Evolutionary conservation across 768 basidiomycete genomes (phyloP).

Genomic region (Agrocybe praecox): DNA sequence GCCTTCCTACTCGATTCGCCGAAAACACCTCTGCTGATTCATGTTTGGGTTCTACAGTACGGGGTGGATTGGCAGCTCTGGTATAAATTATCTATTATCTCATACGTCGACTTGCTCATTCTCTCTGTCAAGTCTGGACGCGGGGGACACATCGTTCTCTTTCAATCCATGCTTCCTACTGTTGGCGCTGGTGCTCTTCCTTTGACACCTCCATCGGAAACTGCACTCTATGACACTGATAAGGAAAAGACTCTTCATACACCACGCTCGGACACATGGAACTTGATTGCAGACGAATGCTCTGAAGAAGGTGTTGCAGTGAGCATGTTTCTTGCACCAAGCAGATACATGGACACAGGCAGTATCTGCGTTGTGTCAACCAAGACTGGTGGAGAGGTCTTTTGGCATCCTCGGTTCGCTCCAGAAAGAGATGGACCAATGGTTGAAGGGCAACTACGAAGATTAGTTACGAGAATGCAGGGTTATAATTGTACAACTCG

Average conservation of each 20-base stretch:
- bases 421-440: conserved; percentile 62
- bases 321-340: conserved; percentile 84
- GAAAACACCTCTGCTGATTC: conserved; percentile 51
- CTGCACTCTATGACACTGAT: conserved; percentile 75
- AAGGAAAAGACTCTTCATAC: conserved; percentile 83
- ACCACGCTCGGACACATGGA: conserved; percentile 81
- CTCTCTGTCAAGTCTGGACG: conserved; percentile 47
- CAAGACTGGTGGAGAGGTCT: conserved; percentile 86
- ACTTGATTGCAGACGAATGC: conserved; percentile 83
- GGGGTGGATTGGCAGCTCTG: conserved; percentile 70
- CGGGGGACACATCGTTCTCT: conserved; percentile 80
- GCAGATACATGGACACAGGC: conserved; percentile 81
- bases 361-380: conserved; percentile 79
- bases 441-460: conserved; percentile 74
- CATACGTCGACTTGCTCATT: neutral
- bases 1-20: conserved; percentile 64
- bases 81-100: conserved; percentile 41
- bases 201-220: conserved; percentile 56
- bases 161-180: conserved; percentile 70
- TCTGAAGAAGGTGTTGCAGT: conserved; percentile 90
- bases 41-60: conserved; percentile 79
- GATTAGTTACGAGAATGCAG: conserved; percentile 68
- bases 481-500: conserved; percentile 82
- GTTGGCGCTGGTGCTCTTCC: conserved; percentile 72
- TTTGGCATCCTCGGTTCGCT: conserved; percentile 91